Evolutionary conservation across 73 alveolate species (phyloP).

Genomic region (Uronychia setigera): DNA sequence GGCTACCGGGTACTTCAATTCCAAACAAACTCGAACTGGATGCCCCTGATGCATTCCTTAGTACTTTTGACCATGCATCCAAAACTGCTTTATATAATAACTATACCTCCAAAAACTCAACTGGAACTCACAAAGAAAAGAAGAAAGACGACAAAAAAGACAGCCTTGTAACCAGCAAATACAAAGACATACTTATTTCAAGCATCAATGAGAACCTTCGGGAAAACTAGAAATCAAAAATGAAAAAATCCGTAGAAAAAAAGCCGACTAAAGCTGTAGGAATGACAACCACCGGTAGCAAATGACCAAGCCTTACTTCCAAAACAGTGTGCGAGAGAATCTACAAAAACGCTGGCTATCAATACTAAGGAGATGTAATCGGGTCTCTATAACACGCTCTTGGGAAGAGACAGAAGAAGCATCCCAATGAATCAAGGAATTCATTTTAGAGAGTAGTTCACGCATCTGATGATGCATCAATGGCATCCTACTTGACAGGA

Average conservation of each 20-base stretch:
- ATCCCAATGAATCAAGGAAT: not conserved
- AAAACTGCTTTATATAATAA: not conserved
- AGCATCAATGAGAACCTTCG: not conserved
- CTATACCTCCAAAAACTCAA: not conserved
- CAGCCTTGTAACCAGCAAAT: not conserved
- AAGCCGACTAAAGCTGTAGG: too few relatives aligned
- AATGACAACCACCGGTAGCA: not conserved
- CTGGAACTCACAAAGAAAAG: not conserved
- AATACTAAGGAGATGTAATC: not conserved
- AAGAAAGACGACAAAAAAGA: not conserved
- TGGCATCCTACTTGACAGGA: not conserved
- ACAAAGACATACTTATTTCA: not conserved
- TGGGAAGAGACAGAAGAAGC: not conserved
- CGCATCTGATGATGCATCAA: not conserved
- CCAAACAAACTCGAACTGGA: not conserved
- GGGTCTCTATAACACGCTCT: not conserved
- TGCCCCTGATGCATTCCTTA: not conserved
- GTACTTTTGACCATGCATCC: not conserved
- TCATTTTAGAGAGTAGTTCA: not conserved
- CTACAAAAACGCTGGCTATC: not conserved
- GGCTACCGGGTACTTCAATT: not conserved
- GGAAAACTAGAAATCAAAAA: not conserved
- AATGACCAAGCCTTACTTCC: not conserved
- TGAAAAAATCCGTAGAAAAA: not conserved
- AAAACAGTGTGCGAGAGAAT: not conserved